phyloP scores from a whole-genome alignment of 768 basidiomycete genomes.

The Cystobasidium onofrii region DNA sequence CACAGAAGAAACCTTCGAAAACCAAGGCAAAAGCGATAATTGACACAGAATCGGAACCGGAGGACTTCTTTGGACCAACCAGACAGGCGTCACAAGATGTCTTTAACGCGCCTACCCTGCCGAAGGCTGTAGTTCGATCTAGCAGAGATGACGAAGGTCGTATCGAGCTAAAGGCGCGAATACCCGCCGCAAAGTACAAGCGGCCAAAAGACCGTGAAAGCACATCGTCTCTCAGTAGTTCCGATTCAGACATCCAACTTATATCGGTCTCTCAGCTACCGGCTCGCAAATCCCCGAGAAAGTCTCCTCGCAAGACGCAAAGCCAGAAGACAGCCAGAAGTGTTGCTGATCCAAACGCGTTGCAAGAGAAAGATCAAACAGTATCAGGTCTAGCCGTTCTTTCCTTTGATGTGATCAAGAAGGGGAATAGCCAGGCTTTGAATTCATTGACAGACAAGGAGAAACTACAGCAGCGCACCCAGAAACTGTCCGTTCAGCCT shows the following conservation, averaged over 20 bases:
- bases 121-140: not conserved
- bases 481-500: not conserved
- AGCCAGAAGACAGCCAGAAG: not conserved
- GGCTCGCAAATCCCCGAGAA: constrained; percentile 1
- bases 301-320: not conserved
- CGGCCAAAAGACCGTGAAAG: not conserved
- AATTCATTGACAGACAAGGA: not conserved
- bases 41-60: not conserved
- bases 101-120: not conserved
- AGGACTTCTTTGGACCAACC: not conserved
- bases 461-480: not conserved
- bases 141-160: not conserved
- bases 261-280: not conserved
- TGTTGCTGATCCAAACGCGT: not conserved
- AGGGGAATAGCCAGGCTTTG: not conserved
- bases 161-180: not conserved
- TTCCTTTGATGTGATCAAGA: not conserved
- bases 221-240: not conserved
- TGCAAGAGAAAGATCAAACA: not conserved
- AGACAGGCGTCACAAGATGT: not conserved
- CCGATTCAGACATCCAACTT: constrained; percentile 21
- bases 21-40: not conserved
- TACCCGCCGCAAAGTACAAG: not conserved
- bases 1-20: not conserved
- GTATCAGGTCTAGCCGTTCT: not conserved